Evolutionary conservation across 2,329 filamentous ascomycete genomes (phyloP).

Genomic region (Talaromyces pinophilus): DNA sequence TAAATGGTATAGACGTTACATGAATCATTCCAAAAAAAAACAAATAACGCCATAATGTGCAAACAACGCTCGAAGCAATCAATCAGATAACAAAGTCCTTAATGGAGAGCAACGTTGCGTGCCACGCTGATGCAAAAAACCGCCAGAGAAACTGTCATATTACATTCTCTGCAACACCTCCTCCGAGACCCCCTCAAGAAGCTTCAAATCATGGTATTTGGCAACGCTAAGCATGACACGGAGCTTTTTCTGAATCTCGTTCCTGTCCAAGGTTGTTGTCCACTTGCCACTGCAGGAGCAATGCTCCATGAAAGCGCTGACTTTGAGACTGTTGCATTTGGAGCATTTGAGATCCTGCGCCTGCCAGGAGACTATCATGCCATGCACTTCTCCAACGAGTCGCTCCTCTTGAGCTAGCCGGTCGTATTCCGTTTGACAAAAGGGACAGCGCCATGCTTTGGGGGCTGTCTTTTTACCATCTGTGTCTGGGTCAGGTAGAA

Average conservation of each 20-base stretch:
- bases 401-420: slow-evolving; percentile 80
- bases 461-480: slow-evolving; percentile 34
- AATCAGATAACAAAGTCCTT: slow-evolving; percentile 5
- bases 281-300: slow-evolving; percentile 90
- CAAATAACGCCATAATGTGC: not conserved
- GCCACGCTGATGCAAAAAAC: not conserved
- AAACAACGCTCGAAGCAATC: slow-evolving; percentile 7
- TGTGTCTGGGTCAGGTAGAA: slow-evolving; percentile 59
- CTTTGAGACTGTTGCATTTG: slow-evolving; percentile 65
- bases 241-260: slow-evolving; percentile 66
- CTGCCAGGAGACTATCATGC: slow-evolving; percentile 74
- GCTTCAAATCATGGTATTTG: slow-evolving; percentile 74
- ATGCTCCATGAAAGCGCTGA: slow-evolving; percentile 96
- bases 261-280: slow-evolving; percentile 68
- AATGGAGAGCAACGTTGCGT: not conserved
- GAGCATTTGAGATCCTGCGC: slow-evolving; percentile 88
- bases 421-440: slow-evolving; percentile 75
- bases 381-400: slow-evolving; percentile 74
- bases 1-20: slow-evolving; percentile 14
- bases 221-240: slow-evolving; percentile 74
- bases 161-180: slow-evolving; percentile 57
- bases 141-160: slow-evolving; percentile 8
- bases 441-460: slow-evolving; percentile 71
- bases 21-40: not conserved
- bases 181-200: slow-evolving; percentile 74